Conservation (phyloP, 2,329 filamentous ascomycete genomes). For the Coleophoma eucalyptorum region DNA sequence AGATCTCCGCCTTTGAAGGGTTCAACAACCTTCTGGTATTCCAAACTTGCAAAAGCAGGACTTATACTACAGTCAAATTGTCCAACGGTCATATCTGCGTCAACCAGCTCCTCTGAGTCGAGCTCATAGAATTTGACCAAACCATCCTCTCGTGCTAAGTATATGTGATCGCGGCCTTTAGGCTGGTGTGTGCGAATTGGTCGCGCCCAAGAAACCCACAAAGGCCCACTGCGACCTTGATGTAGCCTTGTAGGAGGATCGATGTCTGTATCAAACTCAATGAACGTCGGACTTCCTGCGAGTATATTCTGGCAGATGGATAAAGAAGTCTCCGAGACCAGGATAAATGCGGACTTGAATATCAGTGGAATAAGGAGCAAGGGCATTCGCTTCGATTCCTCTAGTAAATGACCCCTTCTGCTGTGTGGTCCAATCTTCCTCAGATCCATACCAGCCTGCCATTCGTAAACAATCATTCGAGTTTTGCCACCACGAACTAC, state of each 20-base stretch:
- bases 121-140: constrained; percentile 71
- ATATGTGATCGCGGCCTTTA: constrained; percentile 70
- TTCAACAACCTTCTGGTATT: constrained; percentile 30
- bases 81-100: constrained; percentile 55
- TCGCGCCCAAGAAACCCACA: constrained; percentile 84
- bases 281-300: constrained; percentile 44
- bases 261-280: constrained; percentile 37
- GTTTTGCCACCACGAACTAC: constrained; percentile 44
- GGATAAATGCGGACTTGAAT: constrained; percentile 66
- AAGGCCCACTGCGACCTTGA: constrained; percentile 44
- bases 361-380: constrained; percentile 69
- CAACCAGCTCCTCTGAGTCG: constrained; percentile 48
- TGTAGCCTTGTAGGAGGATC: constrained; percentile 40
- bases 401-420: constrained; percentile 45
- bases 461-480: constrained; percentile 56
- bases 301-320: constrained; percentile 52
- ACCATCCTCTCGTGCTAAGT: constrained; percentile 85
- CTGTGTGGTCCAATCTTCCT: constrained; percentile 39
- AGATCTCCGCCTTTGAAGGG: constrained; percentile 67
- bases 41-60: constrained; percentile 70
- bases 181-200: constrained; percentile 65
- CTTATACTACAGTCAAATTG: constrained; percentile 72
- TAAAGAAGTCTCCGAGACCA: constrained; percentile 59
- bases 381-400: constrained; percentile 53
- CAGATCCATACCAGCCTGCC: constrained; percentile 50